Evolutionary conservation across 2,329 filamentous ascomycete genomes (phyloP), one percentile per base, ranked within the genome.

Genomic region (Aspergillus sp.): DNA sequence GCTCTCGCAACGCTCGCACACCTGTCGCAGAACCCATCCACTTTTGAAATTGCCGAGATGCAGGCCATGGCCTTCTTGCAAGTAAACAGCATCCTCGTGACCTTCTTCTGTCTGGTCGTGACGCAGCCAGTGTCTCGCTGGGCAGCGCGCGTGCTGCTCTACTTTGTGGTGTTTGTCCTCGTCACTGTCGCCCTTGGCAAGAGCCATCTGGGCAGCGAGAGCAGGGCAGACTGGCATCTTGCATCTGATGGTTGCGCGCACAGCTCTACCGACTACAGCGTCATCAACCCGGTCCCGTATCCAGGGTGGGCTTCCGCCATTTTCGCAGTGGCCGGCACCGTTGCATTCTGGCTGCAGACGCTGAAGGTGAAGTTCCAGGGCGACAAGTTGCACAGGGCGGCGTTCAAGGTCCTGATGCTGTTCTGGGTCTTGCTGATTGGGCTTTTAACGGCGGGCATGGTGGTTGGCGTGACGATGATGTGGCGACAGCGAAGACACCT

Each of bases 1-100:
- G 54, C 54, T 21, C 40, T 56, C 4, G 54, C 54, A 6, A 45
- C 54, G 21, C 54, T 56, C 54, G 54, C 47, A 17, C 40, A 56
- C 33, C 47, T 56, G 11, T 46, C 54, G 2, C 54, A 56, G 33
- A 56, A 25, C 54, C 54, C 54, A 23, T 46, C 54, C 4, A 56
- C 54, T 41, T 56, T 56, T 19, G 54, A 56, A 17, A 19, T 56
- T 19, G 54, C 54, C 47, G 54, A 56, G 14, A 56, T 56, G 47
- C 54, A 56, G 21, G 54, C 54, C 15, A 56, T 56, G 54, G 47
- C 54, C 7, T 56, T 56, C 47, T 40, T 56, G 5, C 54, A 56
- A 12, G 47, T 52, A 15, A 56, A 56, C 33, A 56, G 54, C 31
- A 39, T 56, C 48, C 54, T 56, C 4, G 40, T 56, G n/a, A 56